These are phyloP conservation scores for Paramecium sexaurelia DNA, from an alignment of 73 alveolate species.

Conservation along the genomic window DNA sequence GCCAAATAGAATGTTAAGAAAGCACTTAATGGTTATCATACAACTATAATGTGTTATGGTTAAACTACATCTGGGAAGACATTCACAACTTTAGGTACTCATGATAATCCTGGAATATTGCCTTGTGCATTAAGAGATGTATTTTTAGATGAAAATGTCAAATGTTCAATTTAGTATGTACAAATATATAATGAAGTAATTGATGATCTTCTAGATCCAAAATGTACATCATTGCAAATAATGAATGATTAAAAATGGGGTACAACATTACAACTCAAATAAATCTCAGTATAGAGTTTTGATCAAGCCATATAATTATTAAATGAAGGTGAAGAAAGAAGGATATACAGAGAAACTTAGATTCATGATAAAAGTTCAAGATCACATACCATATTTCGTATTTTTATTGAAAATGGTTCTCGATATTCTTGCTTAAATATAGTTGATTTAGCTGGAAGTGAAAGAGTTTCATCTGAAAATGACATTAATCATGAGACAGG, in stretches of 20 bases:
- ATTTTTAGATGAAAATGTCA: slow-evolving; percentile 62
- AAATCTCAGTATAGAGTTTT: slow-evolving; percentile 75
- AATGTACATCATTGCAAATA: slow-evolving; percentile 65
- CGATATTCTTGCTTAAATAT: slow-evolving; percentile 77
- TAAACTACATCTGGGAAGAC: slow-evolving; percentile 91
- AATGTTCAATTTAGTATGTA: slow-evolving; percentile 73
- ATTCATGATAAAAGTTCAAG: slow-evolving; percentile 94
- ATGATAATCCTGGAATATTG: slow-evolving; percentile 77
- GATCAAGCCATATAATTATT: slow-evolving; percentile 83
- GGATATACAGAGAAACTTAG: slow-evolving; percentile 89
- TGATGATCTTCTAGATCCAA: slow-evolving; percentile 80
- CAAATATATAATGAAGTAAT: slow-evolving; percentile 83
- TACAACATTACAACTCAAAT: slow-evolving; percentile 84
- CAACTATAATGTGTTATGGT: slow-evolving; percentile 87
- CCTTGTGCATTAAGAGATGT: slow-evolving; percentile 78
- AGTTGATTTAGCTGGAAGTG: slow-evolving; percentile 97
- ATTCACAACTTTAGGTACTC: slow-evolving; percentile 82
- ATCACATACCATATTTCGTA: slow-evolving; percentile 90
- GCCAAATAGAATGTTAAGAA: slow-evolving; percentile 66
- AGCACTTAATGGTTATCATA: slow-evolving; percentile 79
- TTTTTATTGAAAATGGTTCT: slow-evolving; percentile 66
- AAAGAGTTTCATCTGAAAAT: slow-evolving; percentile 78
- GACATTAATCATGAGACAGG: slow-evolving; percentile 91
- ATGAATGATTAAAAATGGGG: slow-evolving; percentile 76
- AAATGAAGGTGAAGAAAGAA: slow-evolving; percentile 92